A percentile compares a stretch with the other conserved stretches of the same genome.
phyloP scores from a whole-genome alignment of 2,329 filamentous ascomycete species.

The Verruconis gallopava region DNA sequence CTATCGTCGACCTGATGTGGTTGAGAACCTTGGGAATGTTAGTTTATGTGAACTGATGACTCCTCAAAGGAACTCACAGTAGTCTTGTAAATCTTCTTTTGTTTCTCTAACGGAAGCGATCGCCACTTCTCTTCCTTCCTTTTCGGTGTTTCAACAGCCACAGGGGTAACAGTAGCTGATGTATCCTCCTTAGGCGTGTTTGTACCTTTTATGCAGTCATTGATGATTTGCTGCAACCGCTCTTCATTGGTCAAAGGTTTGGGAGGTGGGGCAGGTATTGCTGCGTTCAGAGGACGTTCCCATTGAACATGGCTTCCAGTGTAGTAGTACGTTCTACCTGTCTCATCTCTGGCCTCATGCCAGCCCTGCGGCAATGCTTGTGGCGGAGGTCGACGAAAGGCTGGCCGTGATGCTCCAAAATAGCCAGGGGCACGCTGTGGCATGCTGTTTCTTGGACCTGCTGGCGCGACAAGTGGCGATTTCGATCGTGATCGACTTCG shows the following conservation, averaged over 20 bases:
- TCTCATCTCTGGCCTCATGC: constrained; percentile 60
- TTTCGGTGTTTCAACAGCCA: constrained; percentile 41
- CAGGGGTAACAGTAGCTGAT: constrained; percentile 51
- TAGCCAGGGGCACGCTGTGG: constrained; percentile 47
- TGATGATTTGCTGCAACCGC: constrained; percentile 59
- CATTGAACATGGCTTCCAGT: constrained; percentile 65
- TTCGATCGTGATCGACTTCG: constrained; percentile 32
- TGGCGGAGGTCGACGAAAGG: constrained; percentile 29
- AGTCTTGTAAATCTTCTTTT: constrained; percentile 90
- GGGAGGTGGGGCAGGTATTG: constrained; percentile 42
- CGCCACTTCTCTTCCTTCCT: constrained; percentile 57
- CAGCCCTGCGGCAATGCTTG: constrained; percentile 66
- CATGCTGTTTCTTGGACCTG: constrained; percentile 39
- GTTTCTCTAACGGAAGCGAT: constrained; percentile 61
- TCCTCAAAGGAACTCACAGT: constrained; percentile 49
- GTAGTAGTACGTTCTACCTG: constrained; percentile 76
- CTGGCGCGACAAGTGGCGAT: constrained; percentile 29
- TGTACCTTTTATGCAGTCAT: constrained; percentile 62
- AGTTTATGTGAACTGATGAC: constrained; percentile 9
- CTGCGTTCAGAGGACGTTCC: constrained; percentile 60
- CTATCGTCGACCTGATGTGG: constrained; percentile 71
- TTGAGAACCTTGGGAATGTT: constrained; percentile 53
- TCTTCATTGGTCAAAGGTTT: constrained; percentile 62
- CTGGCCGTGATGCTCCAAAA: constrained; percentile 38
- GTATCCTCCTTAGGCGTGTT: constrained; percentile 37